Evolutionary conservation across 2,329 filamentous ascomycete genomes (phyloP), one percentile per base, ranked within the genome.

Genomic region (Aureobasidium namibiae): DNA sequence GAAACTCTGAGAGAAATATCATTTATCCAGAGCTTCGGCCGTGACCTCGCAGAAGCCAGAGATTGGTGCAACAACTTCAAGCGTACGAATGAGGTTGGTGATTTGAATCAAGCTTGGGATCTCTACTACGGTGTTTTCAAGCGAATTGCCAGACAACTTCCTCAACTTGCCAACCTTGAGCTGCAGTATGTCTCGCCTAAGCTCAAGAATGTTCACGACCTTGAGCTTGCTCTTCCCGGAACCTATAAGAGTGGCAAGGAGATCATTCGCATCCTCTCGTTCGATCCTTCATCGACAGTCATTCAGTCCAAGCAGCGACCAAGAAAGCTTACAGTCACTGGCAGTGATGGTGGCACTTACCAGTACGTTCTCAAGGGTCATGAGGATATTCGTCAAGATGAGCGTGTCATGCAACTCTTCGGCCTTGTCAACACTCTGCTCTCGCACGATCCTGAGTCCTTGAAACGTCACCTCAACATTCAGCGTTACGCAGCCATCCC

Each of bases 351-450:
- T 60, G 84, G 82, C 62, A 83, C 85, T 3, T 96, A 96, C 72
- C 87, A 90, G 52, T 97, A 96, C 76, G 75, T 90, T 61, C 83
- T 99, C 67, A 99, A 99, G 78, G 94, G 94, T n/a, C 95, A 99
- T 68, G 94, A 99, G 75, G 94, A 99, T 78, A 96, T 99, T 65
- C 88, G 94, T 61, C 94, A 99, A 74, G 94, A 99, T 69, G 94
- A 99, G 75, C 87, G 95, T 75, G 94, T 99, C 66, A 99, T 99
- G 95, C 94, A 99, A 74, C 82, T 99, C 36, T 99, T 99, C 70
- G 94, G 94, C 41, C 83, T 99, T 14, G 94, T 92, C 76, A 99
- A 99, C 73, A 99, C 95, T 0, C 82, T 99, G 1, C 83, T 99
- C 42, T 82, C 89, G 46, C 92, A 92, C 69, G 95, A 99, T 70